Evolutionary conservation across 106 monocot species (phyloP), one percentile per base, ranked within the genome.

Genomic region (Allium sativum): DNA sequence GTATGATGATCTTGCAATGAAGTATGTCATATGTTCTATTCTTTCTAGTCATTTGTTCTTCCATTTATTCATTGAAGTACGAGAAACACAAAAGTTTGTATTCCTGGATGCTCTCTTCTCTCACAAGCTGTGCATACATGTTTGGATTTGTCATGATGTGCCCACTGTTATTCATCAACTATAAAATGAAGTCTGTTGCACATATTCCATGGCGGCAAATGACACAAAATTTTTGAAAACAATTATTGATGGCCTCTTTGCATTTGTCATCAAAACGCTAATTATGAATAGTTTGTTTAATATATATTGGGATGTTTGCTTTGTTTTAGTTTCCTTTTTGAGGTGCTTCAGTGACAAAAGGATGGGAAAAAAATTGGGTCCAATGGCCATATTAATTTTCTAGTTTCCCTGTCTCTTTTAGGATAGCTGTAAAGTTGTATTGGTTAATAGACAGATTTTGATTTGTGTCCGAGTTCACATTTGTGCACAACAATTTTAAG

Each of bases 121-220:
- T 84, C 58, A 84, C 95, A 12, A 90, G 81, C 75, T 90, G 90
- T 56, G 95, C 90, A 15, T 87, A 96, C 79, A 96, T 96, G 95
- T 96, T 96, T 76, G 95, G 96, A 47, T 96, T 96, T 84, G 90
- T 91, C 43, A 87, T 96, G 90, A 96, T 96, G 96, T 96, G 90
- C 73, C 90, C 96, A 16, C 90, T 87, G 48, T 73, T 96, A 48
- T 91, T 96, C 69, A 87, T 96, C 52, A 96, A 91, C 71, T 96
- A 96, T 59, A 96, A 96, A 66, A 73, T 96, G 46, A 75, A 90
- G 65, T 96, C 95, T 0, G 95, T 95, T 45, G 90, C 90, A 56
- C 95, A 90, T 84, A 65, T 95, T 45, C 95, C 95, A 5, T 95
- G 95, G 95, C 87, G 90, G 66, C 95, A 95, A 61, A 96, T 96